Percentiles rank a stretch among this genome's conserved stretches.
These are phyloP conservation scores for Kazachstania kunashirensis DNA, from an alignment of 805 yeast genomes.

Conservation along the genomic window DNA sequence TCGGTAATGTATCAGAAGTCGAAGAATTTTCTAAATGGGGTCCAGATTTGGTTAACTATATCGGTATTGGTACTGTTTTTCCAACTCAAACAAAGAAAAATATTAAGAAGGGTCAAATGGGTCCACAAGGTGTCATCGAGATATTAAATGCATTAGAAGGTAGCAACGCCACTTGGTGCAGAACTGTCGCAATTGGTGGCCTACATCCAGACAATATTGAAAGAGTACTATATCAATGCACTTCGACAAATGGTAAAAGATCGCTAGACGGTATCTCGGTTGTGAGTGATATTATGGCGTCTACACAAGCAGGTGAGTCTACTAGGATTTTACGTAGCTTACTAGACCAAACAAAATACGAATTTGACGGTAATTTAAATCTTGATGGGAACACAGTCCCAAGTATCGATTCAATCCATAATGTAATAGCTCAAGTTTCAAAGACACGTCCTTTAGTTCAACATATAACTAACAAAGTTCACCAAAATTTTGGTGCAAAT, in stretches of 20 bases:
- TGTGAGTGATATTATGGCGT: slow-evolving; percentile 77
- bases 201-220: slow-evolving; percentile 54
- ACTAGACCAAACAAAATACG: slow-evolving; percentile 14
- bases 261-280: slow-evolving; percentile 76
- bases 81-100: slow-evolving; percentile 63
- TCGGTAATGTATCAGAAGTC: slow-evolving; percentile 47
- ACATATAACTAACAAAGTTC: slow-evolving; percentile 84
- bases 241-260: slow-evolving; percentile 35
- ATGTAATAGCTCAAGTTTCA: slow-evolving; percentile 20
- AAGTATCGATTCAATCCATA: slow-evolving; percentile 3
- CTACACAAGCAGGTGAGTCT: slow-evolving; percentile 41
- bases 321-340: slow-evolving; percentile 32
- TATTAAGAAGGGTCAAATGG: slow-evolving; percentile 48
- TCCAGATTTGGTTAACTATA: slow-evolving; percentile 49
- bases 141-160: slow-evolving; percentile 40
- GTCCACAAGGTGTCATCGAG: slow-evolving; percentile 54
- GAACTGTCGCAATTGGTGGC: slow-evolving; percentile 77
- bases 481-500: slow-evolving; percentile 79
- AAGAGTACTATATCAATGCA: slow-evolving; percentile 42
- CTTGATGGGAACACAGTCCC: neutral
- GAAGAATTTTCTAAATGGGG: slow-evolving; percentile 27
- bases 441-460: slow-evolving; percentile 56
- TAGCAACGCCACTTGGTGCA: slow-evolving; percentile 32
- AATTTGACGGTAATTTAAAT: slow-evolving; percentile 5
- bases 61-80: slow-evolving; percentile 77